Evolutionary conservation across 257 asterid genomes (phyloP).

Genomic region (Ilex aquifolium): DNA sequence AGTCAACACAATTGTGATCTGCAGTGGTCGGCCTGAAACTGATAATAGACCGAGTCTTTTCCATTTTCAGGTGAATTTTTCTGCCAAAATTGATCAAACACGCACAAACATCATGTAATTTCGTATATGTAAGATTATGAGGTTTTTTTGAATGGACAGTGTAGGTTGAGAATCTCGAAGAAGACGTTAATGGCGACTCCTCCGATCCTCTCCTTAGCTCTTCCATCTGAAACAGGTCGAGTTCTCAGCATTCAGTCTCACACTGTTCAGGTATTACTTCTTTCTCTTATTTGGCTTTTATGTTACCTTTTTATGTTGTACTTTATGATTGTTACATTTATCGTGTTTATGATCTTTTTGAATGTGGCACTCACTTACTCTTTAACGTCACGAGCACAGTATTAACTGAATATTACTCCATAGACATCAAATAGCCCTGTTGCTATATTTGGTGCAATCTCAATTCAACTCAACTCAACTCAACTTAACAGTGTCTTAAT

Average conservation of each 20-base stretch:
- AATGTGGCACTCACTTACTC: background rate
- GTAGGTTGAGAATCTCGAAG: constrained; percentile 35
- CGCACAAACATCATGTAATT: too few relatives aligned
- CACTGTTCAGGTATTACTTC: constrained; percentile 77
- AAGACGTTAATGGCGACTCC: constrained; percentile 68
- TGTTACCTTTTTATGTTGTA: background rate
- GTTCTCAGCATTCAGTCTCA: constrained; percentile 94
- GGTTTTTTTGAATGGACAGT: background rate
- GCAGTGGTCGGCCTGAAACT: constrained; percentile 10
- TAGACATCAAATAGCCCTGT: too few relatives aligned
- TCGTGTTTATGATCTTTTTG: background rate
- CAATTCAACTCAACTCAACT: too few relatives aligned
- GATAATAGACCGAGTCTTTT: constrained; percentile 15
- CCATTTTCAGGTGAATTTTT: constrained; percentile 31
- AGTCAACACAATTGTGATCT: too few relatives aligned
- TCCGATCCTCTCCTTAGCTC: constrained; percentile 73
- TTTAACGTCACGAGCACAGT: too few relatives aligned
- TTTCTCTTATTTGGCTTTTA: constrained; percentile 1
- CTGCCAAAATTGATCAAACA: too few relatives aligned
- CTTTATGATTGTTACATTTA: background rate
- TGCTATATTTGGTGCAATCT: too few relatives aligned
- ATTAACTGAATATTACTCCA: background rate
- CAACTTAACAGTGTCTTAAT: too few relatives aligned
- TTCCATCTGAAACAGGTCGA: constrained; percentile 91
- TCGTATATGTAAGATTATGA: too few relatives aligned